These are phyloP conservation scores for Podaxis carcinomalis DNA, from an alignment of 768 basidiomycete species.

Conservation along the genomic window DNA sequence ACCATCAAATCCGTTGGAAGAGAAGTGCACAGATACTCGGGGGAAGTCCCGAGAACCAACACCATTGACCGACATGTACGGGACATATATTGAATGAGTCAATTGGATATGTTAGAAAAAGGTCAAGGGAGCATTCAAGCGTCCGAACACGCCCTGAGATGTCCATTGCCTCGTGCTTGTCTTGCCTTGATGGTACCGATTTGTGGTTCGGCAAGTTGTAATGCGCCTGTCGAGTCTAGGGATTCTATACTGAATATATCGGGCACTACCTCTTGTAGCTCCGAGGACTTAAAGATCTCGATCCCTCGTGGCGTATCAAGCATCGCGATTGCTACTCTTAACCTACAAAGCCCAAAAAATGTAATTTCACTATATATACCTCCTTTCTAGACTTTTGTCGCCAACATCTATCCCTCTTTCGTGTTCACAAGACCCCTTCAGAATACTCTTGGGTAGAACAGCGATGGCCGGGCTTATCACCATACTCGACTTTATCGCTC, in stretches of 20 bases:
- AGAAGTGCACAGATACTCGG: background rate
- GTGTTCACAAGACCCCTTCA: background rate
- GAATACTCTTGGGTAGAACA: background rate
- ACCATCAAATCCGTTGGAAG: background rate
- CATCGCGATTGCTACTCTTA: background rate
- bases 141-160: background rate
- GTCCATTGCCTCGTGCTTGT: background rate
- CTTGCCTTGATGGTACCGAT: background rate
- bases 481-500: constrained; percentile 14
- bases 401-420: background rate
- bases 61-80: background rate
- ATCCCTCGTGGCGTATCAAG: background rate
- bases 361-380: background rate
- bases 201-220: background rate
- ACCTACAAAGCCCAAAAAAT: background rate
- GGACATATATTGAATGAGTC: background rate
- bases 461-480: constrained; percentile 14
- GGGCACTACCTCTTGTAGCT: constrained; percentile 2
- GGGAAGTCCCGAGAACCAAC: background rate
- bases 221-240: background rate
- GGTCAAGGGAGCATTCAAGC: background rate
- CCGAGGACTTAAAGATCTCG: constrained; percentile 19
- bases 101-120: background rate
- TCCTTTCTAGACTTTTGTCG: background rate
- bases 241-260: background rate